Percentiles rank a stretch among this genome's conserved stretches.
Conservation (phyloP, 495 filamentous ascomycete genomes). For the Tuber melanosporum region DNA sequence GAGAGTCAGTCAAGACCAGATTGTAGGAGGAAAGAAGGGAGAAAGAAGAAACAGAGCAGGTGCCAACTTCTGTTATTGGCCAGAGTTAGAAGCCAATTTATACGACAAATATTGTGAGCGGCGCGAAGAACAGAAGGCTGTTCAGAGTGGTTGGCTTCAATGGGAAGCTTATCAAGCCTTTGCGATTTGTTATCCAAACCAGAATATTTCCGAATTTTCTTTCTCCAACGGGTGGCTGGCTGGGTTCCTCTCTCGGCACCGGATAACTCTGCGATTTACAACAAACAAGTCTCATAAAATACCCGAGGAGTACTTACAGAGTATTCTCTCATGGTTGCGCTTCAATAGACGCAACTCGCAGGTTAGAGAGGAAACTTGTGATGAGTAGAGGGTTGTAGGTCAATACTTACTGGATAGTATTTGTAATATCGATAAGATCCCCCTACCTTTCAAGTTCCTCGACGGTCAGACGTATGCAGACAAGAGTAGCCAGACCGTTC, state of each 20-base stretch:
- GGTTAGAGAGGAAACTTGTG: neutral
- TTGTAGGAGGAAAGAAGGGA: neutral
- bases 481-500: too few relatives aligned
- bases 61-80: constrained; percentile 7
- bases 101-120: constrained; percentile 3
- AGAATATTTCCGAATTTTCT: neutral
- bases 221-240: constrained; percentile 9
- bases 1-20: neutral
- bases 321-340: constrained; percentile 3
- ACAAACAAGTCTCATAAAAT: too few relatives aligned
- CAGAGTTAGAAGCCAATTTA: constrained; percentile 2
- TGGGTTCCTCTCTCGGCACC: constrained; percentile 8
- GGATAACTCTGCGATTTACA: constrained; percentile 12
- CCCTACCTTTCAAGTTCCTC: constrained; percentile 9
- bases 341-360: too few relatives aligned
- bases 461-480: constrained; percentile 17
- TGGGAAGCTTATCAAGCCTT: neutral
- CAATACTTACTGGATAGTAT: constrained; percentile 12
- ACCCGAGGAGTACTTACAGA: neutral
- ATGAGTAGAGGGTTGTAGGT: neutral
- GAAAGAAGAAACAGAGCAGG: neutral
- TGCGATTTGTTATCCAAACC: neutral
- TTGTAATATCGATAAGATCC: constrained; percentile 12
- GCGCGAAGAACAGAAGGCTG: neutral
- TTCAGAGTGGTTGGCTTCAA: neutral